These are phyloP conservation scores for Gardenia jasminoides DNA, from an alignment of 257 asterid genomes.

Conservation along the genomic window DNA sequence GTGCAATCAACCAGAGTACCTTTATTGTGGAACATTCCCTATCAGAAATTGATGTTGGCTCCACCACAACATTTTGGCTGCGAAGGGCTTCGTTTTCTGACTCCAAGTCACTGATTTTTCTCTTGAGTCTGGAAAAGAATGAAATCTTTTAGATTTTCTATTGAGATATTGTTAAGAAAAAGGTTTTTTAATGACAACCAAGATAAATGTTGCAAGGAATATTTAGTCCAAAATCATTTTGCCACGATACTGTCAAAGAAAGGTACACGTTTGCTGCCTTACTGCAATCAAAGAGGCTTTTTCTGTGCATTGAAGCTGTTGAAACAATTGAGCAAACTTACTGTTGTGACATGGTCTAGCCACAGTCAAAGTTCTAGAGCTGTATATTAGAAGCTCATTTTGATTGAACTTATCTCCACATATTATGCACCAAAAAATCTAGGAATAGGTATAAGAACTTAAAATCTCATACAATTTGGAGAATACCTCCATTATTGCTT, in stretches of 20 bases:
- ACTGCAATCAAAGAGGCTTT: not conserved
- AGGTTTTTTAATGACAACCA: not conserved
- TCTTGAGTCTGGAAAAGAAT: constrained; percentile 51
- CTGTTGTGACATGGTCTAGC: not conserved
- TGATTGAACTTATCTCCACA: not conserved
- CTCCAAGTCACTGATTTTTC: constrained; percentile 65
- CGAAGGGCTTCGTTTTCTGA: constrained; percentile 63
- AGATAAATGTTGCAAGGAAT: not conserved
- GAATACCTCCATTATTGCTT: not conserved
- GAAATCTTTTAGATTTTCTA: constrained; percentile 20
- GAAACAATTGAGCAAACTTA: not conserved
- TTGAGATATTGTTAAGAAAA: not conserved
- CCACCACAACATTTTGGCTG: constrained; percentile 49
- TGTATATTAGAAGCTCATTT: not conserved
- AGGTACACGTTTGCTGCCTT: not conserved
- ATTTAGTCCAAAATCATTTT: not conserved
- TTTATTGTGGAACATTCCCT: constrained; percentile 32
- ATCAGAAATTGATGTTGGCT: constrained; percentile 44
- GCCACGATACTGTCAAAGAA: not conserved
- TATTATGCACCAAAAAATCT: not conserved
- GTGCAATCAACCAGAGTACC: constrained; percentile 35
- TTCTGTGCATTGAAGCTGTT: not conserved
- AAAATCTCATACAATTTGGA: not conserved
- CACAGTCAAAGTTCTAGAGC: not conserved
- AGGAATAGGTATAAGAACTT: not conserved